Percentiles rank a stretch among this genome's conserved stretches.
These are phyloP conservation scores for Tylopilus sp. DNA, from an alignment of 768 basidiomycete genomes.

Conservation along the genomic window DNA sequence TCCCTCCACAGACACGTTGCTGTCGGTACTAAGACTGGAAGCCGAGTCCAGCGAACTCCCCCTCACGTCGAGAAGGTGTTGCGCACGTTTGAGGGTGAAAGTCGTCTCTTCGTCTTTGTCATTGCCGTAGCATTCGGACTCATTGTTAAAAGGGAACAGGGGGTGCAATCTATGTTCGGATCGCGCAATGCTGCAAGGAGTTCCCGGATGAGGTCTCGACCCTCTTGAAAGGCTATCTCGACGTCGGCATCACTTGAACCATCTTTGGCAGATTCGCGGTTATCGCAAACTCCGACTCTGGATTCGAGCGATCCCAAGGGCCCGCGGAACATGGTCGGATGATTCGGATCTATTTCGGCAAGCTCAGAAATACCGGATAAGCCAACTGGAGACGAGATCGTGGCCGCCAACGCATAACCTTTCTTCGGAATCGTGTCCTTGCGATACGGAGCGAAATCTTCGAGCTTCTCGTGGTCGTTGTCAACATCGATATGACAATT, in stretches of 20 bases:
- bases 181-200: conserved; percentile 16
- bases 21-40: neutral
- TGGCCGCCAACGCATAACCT: neutral
- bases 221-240: neutral
- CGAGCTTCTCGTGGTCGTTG: neutral
- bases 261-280: neutral
- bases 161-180: conserved; percentile 4
- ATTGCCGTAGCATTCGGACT: neutral
- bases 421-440: neutral
- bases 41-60: neutral
- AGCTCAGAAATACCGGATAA: neutral
- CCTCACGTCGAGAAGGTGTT: neutral
- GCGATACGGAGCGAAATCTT: neutral
- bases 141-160: conserved; percentile 1
- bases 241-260: neutral
- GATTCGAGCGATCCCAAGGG: neutral
- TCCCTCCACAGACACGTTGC: conserved; percentile 3
- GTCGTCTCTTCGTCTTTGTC: neutral
- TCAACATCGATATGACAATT: neutral
- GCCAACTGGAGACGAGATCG: neutral
- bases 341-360: neutral
- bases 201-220: conserved; percentile 12
- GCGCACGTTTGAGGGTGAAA: neutral
- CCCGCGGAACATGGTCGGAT: neutral
- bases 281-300: too few species aligned